Base-by-base conservation (phyloP, 106 monocot genomes). In the Acorus calamus region DNA sequence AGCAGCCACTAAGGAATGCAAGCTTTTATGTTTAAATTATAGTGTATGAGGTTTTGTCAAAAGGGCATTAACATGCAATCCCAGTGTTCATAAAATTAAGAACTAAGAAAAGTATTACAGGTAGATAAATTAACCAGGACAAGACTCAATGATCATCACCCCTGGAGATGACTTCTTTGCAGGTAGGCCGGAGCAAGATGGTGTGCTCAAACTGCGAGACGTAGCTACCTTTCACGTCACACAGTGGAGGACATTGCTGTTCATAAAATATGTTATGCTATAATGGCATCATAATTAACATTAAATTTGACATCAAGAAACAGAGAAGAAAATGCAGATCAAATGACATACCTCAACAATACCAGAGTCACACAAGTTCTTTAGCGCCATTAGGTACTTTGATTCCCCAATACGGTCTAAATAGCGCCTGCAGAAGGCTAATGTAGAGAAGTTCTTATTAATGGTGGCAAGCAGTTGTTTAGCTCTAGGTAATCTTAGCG, bases 151-250 rank as follows among this genome's bases (percentile, higher is more conserved):
- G 89, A 61, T 94, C 94, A 12, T 84, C 89, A 11, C 94, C 89
- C 73, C 86, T 77, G 13, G 94, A 94, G 64, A 89, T 81, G 10
- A 89, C 84, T 51, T 94, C 94, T 66, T 94, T 94, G 47, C 89
- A 94, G 9, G 89, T 94, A n/a, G 94, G 94, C 46, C 89, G 89
- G 43, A 94, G 86, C 46, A 94, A 71, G 47, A 94, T 94, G 7
- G 94, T 94, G 73, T 94, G 94, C 75, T 94, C 94, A 75, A 86
- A 94, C 71, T 94, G 94, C 7, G 94, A 81, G 1, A 94, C 89
- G 49, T 89, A 94, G 74, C 94, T 94, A 58, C 94, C 94, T 64
- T 86, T 94, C 44, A 84, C 69, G 55, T 94, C 94, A 66, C 94
- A 94, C 49, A 94, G 62, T 2, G 94, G 94, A 44, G 94, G 94